Evolutionary conservation across 768 basidiomycete genomes (phyloP).

Genomic region (Xerocomus potaroensis): DNA sequence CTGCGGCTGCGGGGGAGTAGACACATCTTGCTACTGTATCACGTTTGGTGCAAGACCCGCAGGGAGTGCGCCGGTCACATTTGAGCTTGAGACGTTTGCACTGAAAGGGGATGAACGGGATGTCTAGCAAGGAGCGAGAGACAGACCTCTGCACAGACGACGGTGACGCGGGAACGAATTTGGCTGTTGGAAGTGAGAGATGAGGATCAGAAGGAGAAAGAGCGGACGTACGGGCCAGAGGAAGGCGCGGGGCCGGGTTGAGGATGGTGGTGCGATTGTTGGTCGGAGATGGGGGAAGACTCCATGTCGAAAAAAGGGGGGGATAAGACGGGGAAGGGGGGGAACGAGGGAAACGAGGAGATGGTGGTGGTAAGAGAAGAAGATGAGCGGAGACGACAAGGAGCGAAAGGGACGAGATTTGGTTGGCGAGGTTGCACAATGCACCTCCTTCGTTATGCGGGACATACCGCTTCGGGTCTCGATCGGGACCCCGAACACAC

Average conservation of each 20-base stretch:
- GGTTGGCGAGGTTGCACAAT: constrained; percentile 15
- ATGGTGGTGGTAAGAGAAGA: too few relatives aligned
- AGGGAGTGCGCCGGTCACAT: constrained; percentile 77
- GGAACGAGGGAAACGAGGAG: background rate
- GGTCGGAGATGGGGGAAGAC: constrained; percentile 12
- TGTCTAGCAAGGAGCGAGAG: background rate
- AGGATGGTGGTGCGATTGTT: constrained; percentile 12
- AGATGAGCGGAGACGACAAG: background rate
- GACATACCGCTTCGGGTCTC: constrained; percentile 15
- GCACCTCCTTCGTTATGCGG: constrained; percentile 13
- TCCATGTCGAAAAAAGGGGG: constrained; percentile 14
- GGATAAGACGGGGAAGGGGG: background rate
- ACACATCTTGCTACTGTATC: constrained; percentile 69
- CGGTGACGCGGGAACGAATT: constrained; percentile 73
- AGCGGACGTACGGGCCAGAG: constrained; percentile 30
- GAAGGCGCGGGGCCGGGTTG: constrained; percentile 17
- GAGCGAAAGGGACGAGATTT: too few relatives aligned
- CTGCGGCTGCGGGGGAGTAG: constrained; percentile 77
- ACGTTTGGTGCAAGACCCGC: constrained; percentile 74
- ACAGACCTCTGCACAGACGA: constrained; percentile 76
- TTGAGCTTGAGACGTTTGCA: constrained; percentile 87
- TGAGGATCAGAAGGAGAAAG: background rate
- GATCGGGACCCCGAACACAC: constrained; percentile 17
- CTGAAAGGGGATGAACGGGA: constrained; percentile 33
- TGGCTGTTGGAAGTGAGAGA: constrained; percentile 38